phyloP scores from a whole-genome alignment of 208 protist species.

The Leishmania amazonensis region DNA sequence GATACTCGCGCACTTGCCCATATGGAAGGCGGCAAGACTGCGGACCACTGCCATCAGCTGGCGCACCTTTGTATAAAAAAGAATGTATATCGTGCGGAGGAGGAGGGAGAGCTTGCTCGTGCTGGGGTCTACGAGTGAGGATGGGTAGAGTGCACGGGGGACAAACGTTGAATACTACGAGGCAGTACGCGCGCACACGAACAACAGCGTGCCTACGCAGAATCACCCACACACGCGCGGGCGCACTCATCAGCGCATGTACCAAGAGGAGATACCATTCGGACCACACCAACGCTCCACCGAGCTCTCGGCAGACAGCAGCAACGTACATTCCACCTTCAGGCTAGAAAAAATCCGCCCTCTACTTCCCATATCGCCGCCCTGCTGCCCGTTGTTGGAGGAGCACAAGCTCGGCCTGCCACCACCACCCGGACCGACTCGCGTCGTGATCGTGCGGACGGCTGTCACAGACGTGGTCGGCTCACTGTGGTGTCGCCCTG shows the following conservation, averaged over 20 bases:
- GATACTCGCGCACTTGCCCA: background rate
- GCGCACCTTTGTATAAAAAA: background rate
- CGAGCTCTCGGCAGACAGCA: background rate
- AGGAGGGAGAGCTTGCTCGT: background rate
- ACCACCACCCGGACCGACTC: background rate
- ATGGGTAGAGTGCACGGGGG: background rate
- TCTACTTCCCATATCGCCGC: background rate
- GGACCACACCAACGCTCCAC: background rate
- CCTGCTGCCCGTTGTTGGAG: background rate
- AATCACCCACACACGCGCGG: background rate
- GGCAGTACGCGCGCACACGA: background rate
- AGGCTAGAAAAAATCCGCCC: background rate
- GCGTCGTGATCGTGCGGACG: background rate
- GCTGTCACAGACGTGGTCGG: background rate
- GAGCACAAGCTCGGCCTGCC: background rate
- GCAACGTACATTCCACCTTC: background rate
- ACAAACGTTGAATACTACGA: background rate
- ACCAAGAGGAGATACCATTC: background rate
- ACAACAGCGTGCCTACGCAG: background rate
- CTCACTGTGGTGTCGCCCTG: slow-evolving; percentile 2
- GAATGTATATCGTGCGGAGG: background rate
- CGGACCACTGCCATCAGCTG: background rate
- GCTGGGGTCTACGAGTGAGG: background rate
- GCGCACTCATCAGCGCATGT: background rate
- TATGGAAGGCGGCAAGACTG: background rate